A percentile compares a stretch with the other conserved stretches of the same genome.
Conservation (phyloP, 192 early-diverging fungal species). For the Globomyces pollinis-pini region DNA sequence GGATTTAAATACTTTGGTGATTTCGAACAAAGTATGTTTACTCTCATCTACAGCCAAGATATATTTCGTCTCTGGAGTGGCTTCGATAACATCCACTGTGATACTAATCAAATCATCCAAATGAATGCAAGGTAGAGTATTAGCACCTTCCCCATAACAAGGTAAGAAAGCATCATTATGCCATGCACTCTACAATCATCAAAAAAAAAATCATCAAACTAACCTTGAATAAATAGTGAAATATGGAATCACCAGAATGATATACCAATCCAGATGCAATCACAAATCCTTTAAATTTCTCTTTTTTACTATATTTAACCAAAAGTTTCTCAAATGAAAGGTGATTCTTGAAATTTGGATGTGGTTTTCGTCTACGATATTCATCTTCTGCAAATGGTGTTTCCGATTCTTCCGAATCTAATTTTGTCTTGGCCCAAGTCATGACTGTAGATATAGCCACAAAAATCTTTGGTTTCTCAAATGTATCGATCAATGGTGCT, state of each 20-base stretch:
- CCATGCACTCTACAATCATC: slow-evolving; percentile 36
- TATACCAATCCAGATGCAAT: slow-evolving; percentile 48
- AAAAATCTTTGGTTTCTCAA: slow-evolving; percentile 49
- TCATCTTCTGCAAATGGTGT: slow-evolving; percentile 50
- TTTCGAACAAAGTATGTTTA: slow-evolving; percentile 42
- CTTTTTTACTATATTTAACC: slow-evolving; percentile 49
- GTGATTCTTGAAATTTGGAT: slow-evolving; percentile 52
- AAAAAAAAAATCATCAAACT: slow-evolving; percentile 24
- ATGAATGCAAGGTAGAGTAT: slow-evolving; percentile 48
- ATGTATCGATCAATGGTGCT: slow-evolving; percentile 37
- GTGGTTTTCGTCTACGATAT: slow-evolving; percentile 47
- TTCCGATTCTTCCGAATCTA: slow-evolving; percentile 52
- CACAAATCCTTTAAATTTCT: slow-evolving; percentile 42
- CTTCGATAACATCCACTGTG: slow-evolving; percentile 49
- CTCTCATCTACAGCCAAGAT: slow-evolving; percentile 54
- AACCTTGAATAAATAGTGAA: slow-evolving; percentile 43
- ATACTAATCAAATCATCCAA: slow-evolving; percentile 51
- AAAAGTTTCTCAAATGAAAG: slow-evolving; percentile 47
- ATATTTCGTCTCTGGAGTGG: slow-evolving; percentile 39
- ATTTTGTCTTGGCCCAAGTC: slow-evolving; percentile 56
- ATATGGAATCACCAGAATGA: slow-evolving; percentile 48
- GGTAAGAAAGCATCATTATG: slow-evolving; percentile 42
- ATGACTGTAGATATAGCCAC: slow-evolving; percentile 51
- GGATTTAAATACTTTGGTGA: slow-evolving; percentile 42
- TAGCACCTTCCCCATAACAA: slow-evolving; percentile 51